Evolutionary conservation across 73 alveolate genomes (phyloP).

Genomic region (Tetrahymena borealis): DNA sequence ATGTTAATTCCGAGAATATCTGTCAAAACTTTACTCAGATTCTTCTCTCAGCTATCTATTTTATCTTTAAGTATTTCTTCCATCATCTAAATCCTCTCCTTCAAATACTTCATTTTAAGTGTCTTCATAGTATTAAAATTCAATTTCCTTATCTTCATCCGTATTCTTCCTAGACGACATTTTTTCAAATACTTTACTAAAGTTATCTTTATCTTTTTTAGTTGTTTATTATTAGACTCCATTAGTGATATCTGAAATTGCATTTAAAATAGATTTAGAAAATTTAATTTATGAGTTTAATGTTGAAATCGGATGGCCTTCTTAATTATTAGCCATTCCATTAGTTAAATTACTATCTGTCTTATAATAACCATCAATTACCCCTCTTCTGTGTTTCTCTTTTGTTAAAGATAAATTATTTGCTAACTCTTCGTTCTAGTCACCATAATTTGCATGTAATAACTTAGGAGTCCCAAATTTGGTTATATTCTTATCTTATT

Average conservation of each 20-base stretch:
- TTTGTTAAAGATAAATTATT: background rate
- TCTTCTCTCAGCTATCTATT: background rate
- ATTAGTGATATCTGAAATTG: too few relatives aligned
- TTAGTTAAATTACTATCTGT: background rate
- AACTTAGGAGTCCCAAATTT: background rate
- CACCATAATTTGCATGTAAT: background rate
- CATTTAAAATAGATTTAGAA: too few relatives aligned
- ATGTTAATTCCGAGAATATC: too few relatives aligned
- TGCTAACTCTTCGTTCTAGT: background rate
- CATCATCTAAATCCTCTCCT: background rate
- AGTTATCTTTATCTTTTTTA: background rate
- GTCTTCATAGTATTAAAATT: background rate
- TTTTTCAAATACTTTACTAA: background rate
- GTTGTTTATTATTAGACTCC: too few relatives aligned
- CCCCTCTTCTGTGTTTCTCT: background rate
- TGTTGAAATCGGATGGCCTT: too few relatives aligned
- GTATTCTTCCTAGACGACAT: background rate
- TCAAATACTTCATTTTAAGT: background rate
- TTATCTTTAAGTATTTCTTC: background rate
- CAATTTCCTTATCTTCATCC: background rate
- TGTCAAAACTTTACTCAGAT: background rate
- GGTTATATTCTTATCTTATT: background rate
- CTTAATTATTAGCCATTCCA: background rate
- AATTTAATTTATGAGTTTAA: too few relatives aligned
- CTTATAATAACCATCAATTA: background rate